Conservation (phyloP, 2,329 filamentous ascomycete genomes). For the Fusarium sp. region DNA sequence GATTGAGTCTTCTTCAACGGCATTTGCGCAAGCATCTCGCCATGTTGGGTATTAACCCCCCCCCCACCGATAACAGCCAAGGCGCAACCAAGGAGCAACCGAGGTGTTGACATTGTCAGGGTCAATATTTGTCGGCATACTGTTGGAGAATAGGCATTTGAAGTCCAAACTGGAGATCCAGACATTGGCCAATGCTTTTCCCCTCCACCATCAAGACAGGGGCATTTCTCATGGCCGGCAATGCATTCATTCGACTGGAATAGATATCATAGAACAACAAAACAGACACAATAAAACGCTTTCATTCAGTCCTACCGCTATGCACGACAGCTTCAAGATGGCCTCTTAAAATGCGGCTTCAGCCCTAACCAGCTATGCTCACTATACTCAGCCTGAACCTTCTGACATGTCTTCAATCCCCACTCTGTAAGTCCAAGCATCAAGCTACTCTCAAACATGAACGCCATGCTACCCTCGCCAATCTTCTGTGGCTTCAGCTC, state of each 20-base stretch:
- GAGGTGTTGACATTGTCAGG: background rate
- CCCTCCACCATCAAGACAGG: background rate
- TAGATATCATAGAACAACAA: background rate
- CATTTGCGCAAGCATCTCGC: background rate
- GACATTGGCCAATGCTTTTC: background rate
- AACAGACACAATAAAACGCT: background rate
- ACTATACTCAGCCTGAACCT: constrained; percentile 75
- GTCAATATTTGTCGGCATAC: background rate
- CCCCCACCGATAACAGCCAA: background rate
- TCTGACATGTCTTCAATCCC: constrained; percentile 70
- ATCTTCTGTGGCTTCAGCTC: constrained; percentile 68
- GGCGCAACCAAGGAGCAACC: background rate
- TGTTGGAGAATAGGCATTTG: background rate
- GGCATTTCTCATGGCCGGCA: too few relatives aligned
- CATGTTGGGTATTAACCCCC: background rate
- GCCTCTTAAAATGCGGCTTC: constrained; percentile 36
- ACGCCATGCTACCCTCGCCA: constrained; percentile 72
- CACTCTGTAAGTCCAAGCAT: constrained; percentile 81
- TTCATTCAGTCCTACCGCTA: background rate
- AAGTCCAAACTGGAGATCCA: background rate
- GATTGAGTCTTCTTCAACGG: background rate
- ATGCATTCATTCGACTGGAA: background rate
- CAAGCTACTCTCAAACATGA: constrained; percentile 77
- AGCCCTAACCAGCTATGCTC: constrained; percentile 76
- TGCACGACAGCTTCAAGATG: background rate